Conservation (phyloP, 495 filamentous ascomycete species). For the Aspergillus haitiensis region DNA sequence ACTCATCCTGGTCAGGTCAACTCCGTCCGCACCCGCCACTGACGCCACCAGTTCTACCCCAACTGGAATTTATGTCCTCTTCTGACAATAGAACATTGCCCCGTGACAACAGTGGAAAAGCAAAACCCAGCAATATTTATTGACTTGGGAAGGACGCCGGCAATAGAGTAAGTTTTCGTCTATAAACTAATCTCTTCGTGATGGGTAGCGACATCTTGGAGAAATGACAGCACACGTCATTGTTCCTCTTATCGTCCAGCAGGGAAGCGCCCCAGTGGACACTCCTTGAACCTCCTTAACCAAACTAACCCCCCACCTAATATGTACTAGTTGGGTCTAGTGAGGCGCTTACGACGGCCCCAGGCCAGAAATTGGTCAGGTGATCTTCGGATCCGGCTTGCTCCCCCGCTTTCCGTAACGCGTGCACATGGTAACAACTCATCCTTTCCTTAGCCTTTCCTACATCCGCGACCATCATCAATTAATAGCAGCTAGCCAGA, state of each 20-base stretch:
- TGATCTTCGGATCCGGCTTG: slow-evolving; percentile 31
- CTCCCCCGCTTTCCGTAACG: slow-evolving; percentile 14
- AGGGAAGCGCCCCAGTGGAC: background rate
- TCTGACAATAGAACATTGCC: background rate
- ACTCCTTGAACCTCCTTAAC: too few species aligned
- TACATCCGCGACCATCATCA: too few species aligned
- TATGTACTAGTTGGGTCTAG: slow-evolving; percentile 6
- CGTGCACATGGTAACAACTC: background rate
- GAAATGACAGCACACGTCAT: slow-evolving; percentile 21
- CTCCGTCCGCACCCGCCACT: slow-evolving; percentile 30
- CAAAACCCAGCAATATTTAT: too few species aligned
- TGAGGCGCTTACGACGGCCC: slow-evolving; percentile 14
- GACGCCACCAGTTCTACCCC: slow-evolving; percentile 31
- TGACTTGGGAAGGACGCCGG: too few species aligned
- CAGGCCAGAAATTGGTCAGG: slow-evolving; percentile 23
- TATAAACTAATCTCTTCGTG: too few species aligned
- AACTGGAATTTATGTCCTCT: background rate
- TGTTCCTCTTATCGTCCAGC: slow-evolving; percentile 19
- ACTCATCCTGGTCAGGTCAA: slow-evolving; percentile 2
- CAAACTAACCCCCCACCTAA: slow-evolving; percentile 10
- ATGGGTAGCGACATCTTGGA: background rate
- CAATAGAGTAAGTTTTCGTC: too few species aligned
- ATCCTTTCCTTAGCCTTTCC: too few species aligned
- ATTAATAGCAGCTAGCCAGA: too few species aligned
- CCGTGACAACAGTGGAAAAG: too few species aligned